Base-by-base conservation (phyloP, 1,139 yeast species). In the Lodderomyces theae region DNA sequence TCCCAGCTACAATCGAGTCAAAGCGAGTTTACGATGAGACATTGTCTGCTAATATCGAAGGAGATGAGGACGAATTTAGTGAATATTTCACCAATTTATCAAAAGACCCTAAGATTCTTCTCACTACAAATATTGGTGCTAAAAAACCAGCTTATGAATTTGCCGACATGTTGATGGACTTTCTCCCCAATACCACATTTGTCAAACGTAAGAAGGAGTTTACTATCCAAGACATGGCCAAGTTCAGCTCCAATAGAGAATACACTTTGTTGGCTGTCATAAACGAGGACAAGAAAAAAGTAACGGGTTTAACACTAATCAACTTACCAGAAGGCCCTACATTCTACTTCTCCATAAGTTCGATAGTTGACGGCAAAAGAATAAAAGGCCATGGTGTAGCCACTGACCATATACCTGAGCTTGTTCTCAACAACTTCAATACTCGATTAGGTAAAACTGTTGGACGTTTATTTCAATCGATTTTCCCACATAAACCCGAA, bases 261-360 rank as follows among this genome's bases (percentile, higher is more conserved):
- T 94, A 76, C 65, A 89, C 97, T 0, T 95, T 90, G 57, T 69
- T 92, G 52, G 70, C 92, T 31, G 89, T 92, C 39, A 80, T 92
- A 48, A 92, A 92, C 62, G 98, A 92, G 65, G 96, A 88, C 64
- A 89, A 89, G 62, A 92, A 92, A 62, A 77, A 75, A 49, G 95
- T 92, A 37, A 90, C 86, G 39, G 98, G 98, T 3, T 64, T 94
- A 45, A 88, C 97, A 1, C 85, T 94, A 56, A 84, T 92, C 47
- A 96, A 90, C 65, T 72, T 92, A 47, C 98, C 98, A 5, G 86
- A 75, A 38, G 98, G 98, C 0, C 98, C 98, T 25, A 84, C 97
- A 0, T 88, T 88, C 57, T 90, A 92, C 64, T 92, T 92, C 56
- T 82, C 92, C 15, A 69, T 92, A 10, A 72, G 90, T n/a, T 87